These are phyloP conservation scores for Grigorovia humatica DNA, from an alignment of 805 yeast species.

Conservation along the genomic window DNA sequence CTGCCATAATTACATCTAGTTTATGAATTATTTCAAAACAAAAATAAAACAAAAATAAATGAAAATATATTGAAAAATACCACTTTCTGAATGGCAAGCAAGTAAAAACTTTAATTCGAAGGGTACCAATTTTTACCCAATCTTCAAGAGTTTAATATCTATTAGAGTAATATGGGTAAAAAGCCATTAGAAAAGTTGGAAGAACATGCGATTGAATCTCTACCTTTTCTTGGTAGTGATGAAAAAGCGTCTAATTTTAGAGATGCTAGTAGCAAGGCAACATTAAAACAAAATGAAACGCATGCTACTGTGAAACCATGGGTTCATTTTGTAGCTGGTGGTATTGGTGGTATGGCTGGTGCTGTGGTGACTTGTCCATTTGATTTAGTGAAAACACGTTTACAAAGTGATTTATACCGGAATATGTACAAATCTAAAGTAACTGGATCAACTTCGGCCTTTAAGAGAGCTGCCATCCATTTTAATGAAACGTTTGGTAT, in stretches of 20 bases:
- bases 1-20: too few species aligned
- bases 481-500: constrained; percentile 75
- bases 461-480: constrained; percentile 42
- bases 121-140: neutral
- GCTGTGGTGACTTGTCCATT: constrained; percentile 90
- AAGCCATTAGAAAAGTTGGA: constrained; percentile 28
- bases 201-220: constrained; percentile 48
- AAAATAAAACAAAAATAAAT: neutral
- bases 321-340: constrained; percentile 88
- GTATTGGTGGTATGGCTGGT: constrained; percentile 96
- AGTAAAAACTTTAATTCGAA: neutral
- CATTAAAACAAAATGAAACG: constrained; percentile 2
- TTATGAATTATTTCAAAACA: neutral
- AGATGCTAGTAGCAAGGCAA: constrained; percentile 5
- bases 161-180: constrained; percentile 14
- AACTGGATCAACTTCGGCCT: constrained; percentile 2
- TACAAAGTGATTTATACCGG: constrained; percentile 80
- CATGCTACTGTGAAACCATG: constrained; percentile 34
- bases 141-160: neutral
- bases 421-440: constrained; percentile 35
- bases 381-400: constrained; percentile 90
- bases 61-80: neutral
- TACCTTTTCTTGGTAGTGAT: constrained; percentile 58
- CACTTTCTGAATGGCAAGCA: neutral
- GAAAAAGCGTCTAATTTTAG: constrained; percentile 53